Conservation (phyloP, 2,329 filamentous ascomycete species). For the Colletotrichum sp. region DNA sequence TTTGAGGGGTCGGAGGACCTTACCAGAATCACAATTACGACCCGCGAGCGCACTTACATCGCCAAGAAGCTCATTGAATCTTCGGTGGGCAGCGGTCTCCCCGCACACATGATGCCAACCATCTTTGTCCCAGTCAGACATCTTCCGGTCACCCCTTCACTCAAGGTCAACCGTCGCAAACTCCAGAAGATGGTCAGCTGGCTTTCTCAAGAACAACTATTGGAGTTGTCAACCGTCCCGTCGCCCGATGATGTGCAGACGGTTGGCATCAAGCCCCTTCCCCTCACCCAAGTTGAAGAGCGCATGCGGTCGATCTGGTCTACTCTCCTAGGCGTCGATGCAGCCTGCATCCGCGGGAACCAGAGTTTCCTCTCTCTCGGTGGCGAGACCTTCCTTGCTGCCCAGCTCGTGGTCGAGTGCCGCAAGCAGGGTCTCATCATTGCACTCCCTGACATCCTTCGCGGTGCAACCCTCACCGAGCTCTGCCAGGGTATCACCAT, state of each 20-base stretch:
- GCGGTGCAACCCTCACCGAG: constrained; percentile 46
- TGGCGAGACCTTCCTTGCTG: constrained; percentile 50
- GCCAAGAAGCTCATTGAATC: constrained; percentile 49
- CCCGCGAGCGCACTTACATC: constrained; percentile 47
- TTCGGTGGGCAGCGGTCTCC: constrained; percentile 41
- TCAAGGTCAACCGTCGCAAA: constrained; percentile 55
- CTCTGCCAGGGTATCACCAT: constrained; percentile 42
- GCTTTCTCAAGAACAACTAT: constrained; percentile 47
- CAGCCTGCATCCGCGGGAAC: constrained; percentile 43
- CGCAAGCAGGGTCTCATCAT: constrained; percentile 47
- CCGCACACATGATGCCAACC: constrained; percentile 48
- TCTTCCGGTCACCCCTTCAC: constrained; percentile 53
- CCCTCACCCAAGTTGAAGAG: constrained; percentile 52
- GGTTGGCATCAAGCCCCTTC: constrained; percentile 48
- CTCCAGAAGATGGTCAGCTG: constrained; percentile 50
- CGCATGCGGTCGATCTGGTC: constrained; percentile 55
- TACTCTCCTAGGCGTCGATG: constrained; percentile 41
- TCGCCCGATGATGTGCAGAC: constrained; percentile 40
- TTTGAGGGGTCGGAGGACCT: constrained; percentile 44
- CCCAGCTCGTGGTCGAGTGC: constrained; percentile 48
- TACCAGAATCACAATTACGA: constrained; percentile 39
- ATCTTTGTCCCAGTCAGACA: constrained; percentile 53
- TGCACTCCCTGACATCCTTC: constrained; percentile 47
- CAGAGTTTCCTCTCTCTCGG: constrained; percentile 53
- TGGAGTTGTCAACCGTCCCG: constrained; percentile 42